These are phyloP conservation scores for Tephrocybe sp. DNA, from an alignment of 768 basidiomycete species.

Conservation along the genomic window DNA sequence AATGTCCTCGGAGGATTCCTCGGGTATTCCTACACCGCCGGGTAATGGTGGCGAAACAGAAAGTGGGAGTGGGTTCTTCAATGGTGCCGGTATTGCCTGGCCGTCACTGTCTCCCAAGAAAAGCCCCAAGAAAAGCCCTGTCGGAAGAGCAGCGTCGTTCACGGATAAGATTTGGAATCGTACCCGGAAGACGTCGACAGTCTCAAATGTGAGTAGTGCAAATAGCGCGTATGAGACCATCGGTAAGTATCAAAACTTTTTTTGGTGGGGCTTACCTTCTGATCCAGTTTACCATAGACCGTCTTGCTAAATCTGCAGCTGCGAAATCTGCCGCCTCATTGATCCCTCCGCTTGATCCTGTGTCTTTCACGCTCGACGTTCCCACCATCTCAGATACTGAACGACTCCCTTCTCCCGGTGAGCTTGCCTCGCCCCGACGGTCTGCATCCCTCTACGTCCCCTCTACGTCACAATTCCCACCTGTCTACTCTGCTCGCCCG, in stretches of 20 bases:
- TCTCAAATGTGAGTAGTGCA: constrained; percentile 30
- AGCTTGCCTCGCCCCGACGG: constrained; percentile 17
- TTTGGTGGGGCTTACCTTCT: not conserved
- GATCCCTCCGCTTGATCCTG: constrained; percentile 23
- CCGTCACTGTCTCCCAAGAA: constrained; percentile 55
- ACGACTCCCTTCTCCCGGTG: constrained; percentile 17
- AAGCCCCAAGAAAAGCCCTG: constrained; percentile 34
- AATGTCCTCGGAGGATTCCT: constrained; percentile 69
- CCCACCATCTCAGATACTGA: constrained; percentile 10
- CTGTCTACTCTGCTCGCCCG: constrained; percentile 16
- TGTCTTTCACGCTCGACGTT: constrained; percentile 20
- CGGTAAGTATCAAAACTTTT: constrained; percentile 33
- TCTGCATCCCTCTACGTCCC: constrained; percentile 20
- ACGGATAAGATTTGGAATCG: constrained; percentile 61
- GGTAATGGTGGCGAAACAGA: constrained; percentile 30
- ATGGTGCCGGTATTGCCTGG: constrained; percentile 41
- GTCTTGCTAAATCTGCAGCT: constrained; percentile 16
- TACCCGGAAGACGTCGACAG: constrained; percentile 52
- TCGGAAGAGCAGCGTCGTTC: constrained; percentile 56
- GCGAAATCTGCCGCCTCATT: constrained; percentile 19
- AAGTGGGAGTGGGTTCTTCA: constrained; percentile 1
- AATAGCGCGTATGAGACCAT: constrained; percentile 30
- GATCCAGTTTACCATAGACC: constrained; percentile 9
- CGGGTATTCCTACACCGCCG: constrained; percentile 59
- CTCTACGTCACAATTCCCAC: constrained; percentile 18